Conservation (phyloP, 352 stramenopile species). For the Pythium aristosporum region DNA sequence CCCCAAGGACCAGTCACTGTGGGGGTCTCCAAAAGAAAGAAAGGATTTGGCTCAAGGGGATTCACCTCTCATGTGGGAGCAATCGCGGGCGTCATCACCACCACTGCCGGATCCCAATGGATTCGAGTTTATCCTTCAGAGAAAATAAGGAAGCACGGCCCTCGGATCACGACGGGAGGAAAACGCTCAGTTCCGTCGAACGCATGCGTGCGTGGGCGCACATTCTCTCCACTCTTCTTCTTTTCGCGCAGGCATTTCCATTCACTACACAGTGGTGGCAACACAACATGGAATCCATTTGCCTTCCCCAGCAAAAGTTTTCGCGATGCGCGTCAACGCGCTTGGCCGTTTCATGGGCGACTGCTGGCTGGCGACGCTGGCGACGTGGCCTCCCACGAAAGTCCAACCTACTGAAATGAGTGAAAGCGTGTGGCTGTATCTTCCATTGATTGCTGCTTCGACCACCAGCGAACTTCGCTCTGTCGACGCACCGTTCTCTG, state of each 20-base stretch:
- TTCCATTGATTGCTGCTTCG: constrained; percentile 19
- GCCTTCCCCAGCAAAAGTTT: no score
- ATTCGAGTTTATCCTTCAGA: no score
- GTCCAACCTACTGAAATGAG: constrained; percentile 7
- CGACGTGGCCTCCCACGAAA: constrained; percentile 8
- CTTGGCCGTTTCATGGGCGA: neutral
- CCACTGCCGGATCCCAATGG: neutral
- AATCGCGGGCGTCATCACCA: constrained; percentile 9
- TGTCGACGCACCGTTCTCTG: constrained; percentile 13
- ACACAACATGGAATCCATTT: no score
- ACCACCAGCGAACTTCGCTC: constrained; percentile 14
- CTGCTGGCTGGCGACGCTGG: constrained; percentile 3
- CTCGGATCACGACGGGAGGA: neutral
- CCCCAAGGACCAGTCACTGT: neutral
- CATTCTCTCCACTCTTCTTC: neutral
- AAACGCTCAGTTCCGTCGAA: constrained; percentile 2
- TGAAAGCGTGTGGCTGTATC: neutral
- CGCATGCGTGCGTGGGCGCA: neutral
- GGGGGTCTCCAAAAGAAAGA: neutral
- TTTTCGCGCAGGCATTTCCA: neutral
- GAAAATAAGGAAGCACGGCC: neutral
- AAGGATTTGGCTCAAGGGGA: neutral
- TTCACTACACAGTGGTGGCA: no score
- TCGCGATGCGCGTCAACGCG: neutral
- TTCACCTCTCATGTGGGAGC: neutral